phyloP scores from a whole-genome alignment of 2,329 filamentous ascomycete genomes.

The Hypoxylon sp. region DNA sequence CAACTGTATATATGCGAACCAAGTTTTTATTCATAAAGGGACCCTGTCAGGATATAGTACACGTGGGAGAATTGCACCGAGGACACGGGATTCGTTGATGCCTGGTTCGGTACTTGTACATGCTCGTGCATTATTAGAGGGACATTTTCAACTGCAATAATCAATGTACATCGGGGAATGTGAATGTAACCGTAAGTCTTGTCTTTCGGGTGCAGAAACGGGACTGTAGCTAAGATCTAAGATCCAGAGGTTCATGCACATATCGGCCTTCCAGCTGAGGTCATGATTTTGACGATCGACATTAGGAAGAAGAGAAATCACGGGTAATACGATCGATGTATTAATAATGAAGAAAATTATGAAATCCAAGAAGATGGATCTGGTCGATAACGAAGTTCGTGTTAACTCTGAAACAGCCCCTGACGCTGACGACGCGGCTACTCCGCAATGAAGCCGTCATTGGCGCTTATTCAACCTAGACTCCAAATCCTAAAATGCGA shows the following conservation, averaged over 20 bases:
- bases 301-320: neutral
- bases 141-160: conserved; percentile 21
- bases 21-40: conserved; percentile 23
- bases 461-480: conserved; percentile 13
- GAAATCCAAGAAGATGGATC: neutral
- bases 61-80: conserved; percentile 21
- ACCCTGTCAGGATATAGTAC: conserved; percentile 30
- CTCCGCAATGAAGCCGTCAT: conserved; percentile 17
- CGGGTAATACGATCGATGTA: neutral
- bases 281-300: neutral
- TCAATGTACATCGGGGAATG: neutral
- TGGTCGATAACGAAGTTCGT: conserved; percentile 3
- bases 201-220: neutral
- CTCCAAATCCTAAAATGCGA: neutral
- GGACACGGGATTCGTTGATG: conserved; percentile 8
- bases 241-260: no score
- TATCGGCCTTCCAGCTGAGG: neutral
- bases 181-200: neutral
- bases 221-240: no score
- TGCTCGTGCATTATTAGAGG: conserved; percentile 27
- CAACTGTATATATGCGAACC: conserved; percentile 33
- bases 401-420: conserved; percentile 23
- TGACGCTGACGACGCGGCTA: conserved; percentile 21
- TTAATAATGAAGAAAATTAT: neutral
- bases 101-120: conserved; percentile 24